These are phyloP conservation scores for Sideroxylon spinosum DNA, from an alignment of 179 eudicot genomes.

Conservation along the genomic window DNA sequence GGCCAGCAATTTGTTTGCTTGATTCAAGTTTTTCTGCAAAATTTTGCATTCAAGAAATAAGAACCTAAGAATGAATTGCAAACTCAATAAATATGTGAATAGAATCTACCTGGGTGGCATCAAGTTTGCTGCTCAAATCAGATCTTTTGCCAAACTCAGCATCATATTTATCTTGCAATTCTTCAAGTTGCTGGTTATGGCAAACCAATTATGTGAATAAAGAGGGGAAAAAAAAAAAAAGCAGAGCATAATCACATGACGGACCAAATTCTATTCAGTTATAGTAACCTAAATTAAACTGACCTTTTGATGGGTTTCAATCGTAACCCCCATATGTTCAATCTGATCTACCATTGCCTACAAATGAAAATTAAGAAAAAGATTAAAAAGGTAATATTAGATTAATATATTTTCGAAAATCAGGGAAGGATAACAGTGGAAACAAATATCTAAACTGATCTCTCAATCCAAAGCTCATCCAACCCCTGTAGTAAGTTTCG, in stretches of 20 bases:
- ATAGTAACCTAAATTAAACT: slow-evolving; percentile 6
- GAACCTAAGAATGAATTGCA: neutral
- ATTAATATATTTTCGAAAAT: neutral
- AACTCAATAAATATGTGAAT: neutral
- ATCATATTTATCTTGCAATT: slow-evolving; percentile 61
- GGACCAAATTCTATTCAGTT: neutral
- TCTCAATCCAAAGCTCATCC: slow-evolving; percentile 1
- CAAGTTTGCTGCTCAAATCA: slow-evolving; percentile 59
- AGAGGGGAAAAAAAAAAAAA: neutral
- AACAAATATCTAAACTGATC: neutral
- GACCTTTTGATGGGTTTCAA: slow-evolving; percentile 85
- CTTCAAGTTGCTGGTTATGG: slow-evolving; percentile 64
- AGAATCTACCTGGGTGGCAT: slow-evolving; percentile 59
- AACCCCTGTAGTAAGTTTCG: neutral
- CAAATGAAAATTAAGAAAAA: slow-evolving; percentile 6
- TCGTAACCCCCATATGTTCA: slow-evolving; percentile 74
- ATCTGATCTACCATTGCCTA: slow-evolving; percentile 94
- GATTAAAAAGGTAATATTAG: neutral
- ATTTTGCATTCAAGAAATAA: slow-evolving; percentile 16
- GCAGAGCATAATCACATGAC: neutral
- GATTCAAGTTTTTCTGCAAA: slow-evolving; percentile 63
- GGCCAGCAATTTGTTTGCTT: slow-evolving; percentile 55
- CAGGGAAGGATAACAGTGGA: neutral
- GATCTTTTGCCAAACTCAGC: slow-evolving; percentile 54
- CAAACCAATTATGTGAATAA: slow-evolving; percentile 10